Evolutionary conservation across 768 basidiomycete species (phyloP), one percentile per base, ranked within the genome.

Genomic region (Auriscalpium vulgare): DNA sequence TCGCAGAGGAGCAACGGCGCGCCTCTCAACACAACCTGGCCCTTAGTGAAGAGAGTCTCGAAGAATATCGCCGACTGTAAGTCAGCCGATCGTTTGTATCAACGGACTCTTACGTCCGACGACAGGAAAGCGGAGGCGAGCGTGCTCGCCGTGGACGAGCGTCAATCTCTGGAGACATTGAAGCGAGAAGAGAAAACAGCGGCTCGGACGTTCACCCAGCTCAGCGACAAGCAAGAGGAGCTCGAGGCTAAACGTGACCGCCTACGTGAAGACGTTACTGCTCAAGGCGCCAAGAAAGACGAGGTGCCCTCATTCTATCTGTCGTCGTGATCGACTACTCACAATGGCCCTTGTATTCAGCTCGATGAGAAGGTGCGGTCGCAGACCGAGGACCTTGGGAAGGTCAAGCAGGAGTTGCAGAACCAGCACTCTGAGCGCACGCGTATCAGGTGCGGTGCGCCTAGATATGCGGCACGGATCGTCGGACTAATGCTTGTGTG

Each of bases 1-100:
- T 36, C 34, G 14, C 62, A 90, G 92, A 92, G 76, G 82, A 82
- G 34, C 87, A 90, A 63, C 74, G 87, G 54, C 81, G 76, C 64
- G 78, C 84, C 7, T 85, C 89, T 10, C 81, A 85, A 64, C 75
- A 81, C 55, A 95, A 89, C 46, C 73, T 90, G 46, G 84, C 89
- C 0, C 74, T 99, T 6, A 88, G 82, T 55, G 85, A 91, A 66
- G 85, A 90, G 56, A 90, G 86, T 65, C 73, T 98, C 13, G 85
- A 88, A 40, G 90, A 97, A 67, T 99, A 99, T 68, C 84, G 84
- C 10, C 74, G 78, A 67, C 75, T 95, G 89, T 92, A 59, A 47
- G 87, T 11, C 17, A 10, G 53, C 63, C 47, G 19, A 11, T 9
- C 23, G 63, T 8, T 56, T 62, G 45, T 10, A 19, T 53, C 44